Base-by-base conservation (phyloP, 177 flowering plant species). In the Telopea speciosissima region DNA sequence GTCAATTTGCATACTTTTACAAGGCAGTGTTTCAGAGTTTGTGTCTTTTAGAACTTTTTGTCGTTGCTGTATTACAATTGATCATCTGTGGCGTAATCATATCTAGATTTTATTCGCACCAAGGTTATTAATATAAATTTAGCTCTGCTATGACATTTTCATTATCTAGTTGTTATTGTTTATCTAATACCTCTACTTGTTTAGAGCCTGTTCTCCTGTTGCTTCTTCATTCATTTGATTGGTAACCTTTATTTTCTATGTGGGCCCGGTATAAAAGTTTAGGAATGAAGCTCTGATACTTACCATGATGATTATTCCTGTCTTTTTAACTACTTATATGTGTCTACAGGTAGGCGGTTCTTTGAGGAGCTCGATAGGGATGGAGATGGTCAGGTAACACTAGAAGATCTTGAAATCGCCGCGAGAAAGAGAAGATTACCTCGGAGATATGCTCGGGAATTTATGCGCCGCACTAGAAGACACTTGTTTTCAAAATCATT, bases 291-390 rank as follows among this genome's bases (percentile, higher is more conserved):
- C 21, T 21, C 58, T 69, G 26, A 40, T 49, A 10, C 54, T 49
- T 58, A 24, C 61, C 21, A 16, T 33, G 22, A 42, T 68, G 40
- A 45, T 16, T 66, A 14, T 17, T 17, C 7, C 62, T n/a, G 23
- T 68, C 61, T 78, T 56, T 78, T 73, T 17, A 69, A 75, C 62
- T 63, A 26, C 40, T 33, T 40, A 5, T 61, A 21, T 70, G 49
- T 79, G 66, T 65, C 67, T 81, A 58, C 84, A 95, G 99, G 99
- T 54, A 88, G 80, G 80, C 88, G 97, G 69, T 92, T 92, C 80
- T 95, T 95, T 81, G 94, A 90, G 75, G 99, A 95, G 83, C 79
- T 95, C 75, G 99, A 95, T 70, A 90, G 99, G 79, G 97, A 95
- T 81, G 95, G 97, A 63, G 99, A 95, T 85, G 99, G 99, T 44